Evolutionary conservation across 192 early-diverging fungal species (phyloP).

Genomic region (Coemansia furcata): DNA sequence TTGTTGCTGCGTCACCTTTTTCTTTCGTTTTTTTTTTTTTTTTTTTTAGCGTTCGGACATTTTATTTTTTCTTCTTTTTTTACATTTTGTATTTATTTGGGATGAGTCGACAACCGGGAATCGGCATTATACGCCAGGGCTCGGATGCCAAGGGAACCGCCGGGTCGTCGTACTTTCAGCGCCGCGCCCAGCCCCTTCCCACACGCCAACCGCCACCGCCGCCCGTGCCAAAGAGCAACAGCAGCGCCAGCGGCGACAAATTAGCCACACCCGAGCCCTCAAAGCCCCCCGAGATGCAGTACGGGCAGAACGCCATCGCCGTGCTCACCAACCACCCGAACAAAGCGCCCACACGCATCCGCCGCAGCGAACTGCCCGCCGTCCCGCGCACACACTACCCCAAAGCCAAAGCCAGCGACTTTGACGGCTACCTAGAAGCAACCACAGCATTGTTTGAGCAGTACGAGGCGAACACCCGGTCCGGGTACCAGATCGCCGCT

Average conservation of each 20-base stretch:
- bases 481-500: constrained; percentile 47
- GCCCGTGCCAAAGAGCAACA: not conserved
- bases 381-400: constrained; percentile 54
- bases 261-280: not conserved
- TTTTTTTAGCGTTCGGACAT: not conserved
- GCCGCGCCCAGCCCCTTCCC: constrained; percentile 39
- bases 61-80: not conserved
- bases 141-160: constrained; percentile 23
- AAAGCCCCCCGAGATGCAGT: constrained; percentile 1
- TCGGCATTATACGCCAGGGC: constrained; percentile 42
- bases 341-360: constrained; percentile 47
- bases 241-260: not conserved
- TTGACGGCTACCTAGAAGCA: constrained; percentile 77
- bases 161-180: constrained; percentile 51
- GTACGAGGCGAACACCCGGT: constrained; percentile 69
- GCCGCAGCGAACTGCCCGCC: constrained; percentile 50
- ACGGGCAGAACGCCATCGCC: constrained; percentile 51
- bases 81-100: not conserved
- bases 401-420: constrained; percentile 69
- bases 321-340: constrained; percentile 53
- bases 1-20: not conserved
- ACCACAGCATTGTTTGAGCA: constrained; percentile 76
- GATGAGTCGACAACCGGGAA: constrained; percentile 52
- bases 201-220: not conserved
- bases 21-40: not conserved